Conservation (phyloP, 345 rosid genomes). For the Chamaenerion angustifolium region DNA sequence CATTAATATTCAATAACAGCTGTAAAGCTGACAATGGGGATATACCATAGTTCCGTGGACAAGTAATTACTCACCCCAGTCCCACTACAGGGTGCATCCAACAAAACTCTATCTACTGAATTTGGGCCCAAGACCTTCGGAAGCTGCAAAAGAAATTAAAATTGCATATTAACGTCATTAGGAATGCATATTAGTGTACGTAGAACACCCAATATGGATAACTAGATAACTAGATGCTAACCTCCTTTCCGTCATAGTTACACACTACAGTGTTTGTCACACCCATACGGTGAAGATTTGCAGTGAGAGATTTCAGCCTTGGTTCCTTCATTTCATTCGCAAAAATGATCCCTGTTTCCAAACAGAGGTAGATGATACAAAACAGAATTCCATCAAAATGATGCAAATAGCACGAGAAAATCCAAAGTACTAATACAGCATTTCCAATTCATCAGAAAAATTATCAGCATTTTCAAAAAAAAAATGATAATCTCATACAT, state of each 20-base stretch:
- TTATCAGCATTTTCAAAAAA: neutral
- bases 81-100: constrained; percentile 99
- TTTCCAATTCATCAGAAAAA: neutral
- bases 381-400: too few relatives aligned
- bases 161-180: neutral
- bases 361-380: neutral
- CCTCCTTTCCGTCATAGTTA: constrained; percentile 97
- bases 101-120: constrained; percentile 69
- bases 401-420: too few relatives aligned
- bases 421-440: neutral
- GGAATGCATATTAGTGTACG: neutral
- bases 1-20: too few relatives aligned
- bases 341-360: constrained; percentile 52
- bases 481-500: too few relatives aligned
- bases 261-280: constrained; percentile 83
- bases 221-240: constrained; percentile 17
- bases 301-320: constrained; percentile 79
- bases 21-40: too few relatives aligned
- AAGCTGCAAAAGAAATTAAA: constrained; percentile 29
- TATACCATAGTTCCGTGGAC: too few relatives aligned
- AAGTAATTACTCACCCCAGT: constrained; percentile 61
- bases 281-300: constrained; percentile 91
- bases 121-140: constrained; percentile 65
- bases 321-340: constrained; percentile 83
- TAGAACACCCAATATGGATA: too few relatives aligned